Conservation (phyloP, 2,329 filamentous ascomycete genomes). For the Microsporum ferrugineum region DNA sequence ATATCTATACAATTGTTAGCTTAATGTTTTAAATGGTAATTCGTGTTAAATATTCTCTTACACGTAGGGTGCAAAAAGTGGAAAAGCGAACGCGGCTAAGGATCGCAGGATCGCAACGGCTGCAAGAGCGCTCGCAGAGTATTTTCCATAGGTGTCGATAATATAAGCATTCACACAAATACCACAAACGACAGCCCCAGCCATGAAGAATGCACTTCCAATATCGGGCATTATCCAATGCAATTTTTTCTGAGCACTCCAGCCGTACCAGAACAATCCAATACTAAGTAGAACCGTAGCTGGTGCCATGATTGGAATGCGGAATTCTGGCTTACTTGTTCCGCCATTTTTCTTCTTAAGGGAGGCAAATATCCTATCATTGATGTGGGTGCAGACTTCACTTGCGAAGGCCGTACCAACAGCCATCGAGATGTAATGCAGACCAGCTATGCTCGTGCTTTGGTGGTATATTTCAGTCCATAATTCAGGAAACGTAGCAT, state of each 20-base stretch:
- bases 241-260: conserved; percentile 41
- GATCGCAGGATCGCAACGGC: conserved; percentile 38
- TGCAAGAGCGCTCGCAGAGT: conserved; percentile 37
- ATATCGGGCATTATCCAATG: conserved; percentile 47
- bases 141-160: conserved; percentile 41
- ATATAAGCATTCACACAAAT: conserved; percentile 40
- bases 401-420: conserved; percentile 44
- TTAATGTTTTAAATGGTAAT: too few species aligned
- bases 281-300: conserved; percentile 43
- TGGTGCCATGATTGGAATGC: conserved; percentile 45
- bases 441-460: conserved; percentile 44
- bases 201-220: conserved; percentile 11
- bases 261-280: conserved; percentile 48
- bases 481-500: conserved; percentile 41
- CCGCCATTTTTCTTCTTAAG: neutral
- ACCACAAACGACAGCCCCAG: conserved; percentile 6
- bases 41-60: conserved; percentile 17
- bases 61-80: conserved; percentile 37
- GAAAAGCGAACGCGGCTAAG: conserved; percentile 40
- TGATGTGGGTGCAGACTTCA: neutral
- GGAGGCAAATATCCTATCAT: neutral
- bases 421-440: conserved; percentile 55
- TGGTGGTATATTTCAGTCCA: conserved; percentile 46
- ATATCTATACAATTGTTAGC: too few species aligned
- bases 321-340: conserved; percentile 33